These are phyloP conservation scores for Jatropha curcas DNA, from an alignment of 345 rosid species.

Conservation along the genomic window DNA sequence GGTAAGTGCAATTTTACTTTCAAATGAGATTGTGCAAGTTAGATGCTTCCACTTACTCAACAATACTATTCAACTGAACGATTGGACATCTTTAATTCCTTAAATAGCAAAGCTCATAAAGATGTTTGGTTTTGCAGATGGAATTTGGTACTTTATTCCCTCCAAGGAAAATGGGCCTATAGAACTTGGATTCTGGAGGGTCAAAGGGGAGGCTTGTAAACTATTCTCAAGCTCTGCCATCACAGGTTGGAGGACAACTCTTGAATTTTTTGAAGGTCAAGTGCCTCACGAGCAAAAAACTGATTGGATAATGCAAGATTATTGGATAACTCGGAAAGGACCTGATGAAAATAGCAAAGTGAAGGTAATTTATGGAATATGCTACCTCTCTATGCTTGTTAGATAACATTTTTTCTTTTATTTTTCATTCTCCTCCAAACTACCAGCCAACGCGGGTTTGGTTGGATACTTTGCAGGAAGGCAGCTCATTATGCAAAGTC, in stretches of 20 bases:
- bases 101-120: neutral
- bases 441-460: constrained; percentile 25
- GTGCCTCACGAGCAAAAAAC: constrained; percentile 32
- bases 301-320: constrained; percentile 49
- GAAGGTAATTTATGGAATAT: constrained; percentile 29
- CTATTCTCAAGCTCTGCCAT: constrained; percentile 35
- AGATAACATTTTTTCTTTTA: neutral
- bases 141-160: constrained; percentile 39
- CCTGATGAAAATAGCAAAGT: constrained; percentile 24
- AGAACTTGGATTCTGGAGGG: constrained; percentile 43
- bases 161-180: constrained; percentile 19
- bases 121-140: constrained; percentile 24
- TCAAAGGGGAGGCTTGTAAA: constrained; percentile 37
- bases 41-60: neutral
- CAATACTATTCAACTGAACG: neutral
- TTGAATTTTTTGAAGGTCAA: constrained; percentile 38
- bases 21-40: neutral
- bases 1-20: constrained; percentile 24
- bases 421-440: constrained; percentile 18
- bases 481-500: constrained; percentile 38
- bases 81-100: neutral
- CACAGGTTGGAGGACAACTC: constrained; percentile 47
- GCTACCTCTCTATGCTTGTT: constrained; percentile 1
- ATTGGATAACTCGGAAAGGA: constrained; percentile 31
- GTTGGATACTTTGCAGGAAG: constrained; percentile 43